These are phyloP conservation scores for Xylaria sp. DNA, from an alignment of 2,329 filamentous ascomycete species.

Conservation along the genomic window DNA sequence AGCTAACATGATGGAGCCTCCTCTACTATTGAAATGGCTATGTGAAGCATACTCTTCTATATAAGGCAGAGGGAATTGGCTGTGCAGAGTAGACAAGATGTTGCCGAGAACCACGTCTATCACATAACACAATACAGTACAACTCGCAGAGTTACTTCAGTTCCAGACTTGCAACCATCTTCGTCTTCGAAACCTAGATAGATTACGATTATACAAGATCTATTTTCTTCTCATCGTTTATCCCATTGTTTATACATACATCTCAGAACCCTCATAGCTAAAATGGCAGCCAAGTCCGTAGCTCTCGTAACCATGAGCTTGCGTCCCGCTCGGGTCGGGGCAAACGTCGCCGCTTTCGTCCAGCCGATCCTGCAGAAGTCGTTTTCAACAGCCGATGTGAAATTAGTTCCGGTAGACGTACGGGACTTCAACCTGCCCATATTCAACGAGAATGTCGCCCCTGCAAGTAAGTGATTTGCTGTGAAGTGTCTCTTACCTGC, in stretches of 20 bases:
- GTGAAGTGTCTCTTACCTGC: not conserved
- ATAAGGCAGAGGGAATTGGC: constrained; percentile 5
- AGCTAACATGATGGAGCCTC: not conserved
- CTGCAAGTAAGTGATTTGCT: constrained; percentile 37
- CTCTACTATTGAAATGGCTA: not conserved
- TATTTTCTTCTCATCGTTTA: not conserved
- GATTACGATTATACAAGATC: not conserved
- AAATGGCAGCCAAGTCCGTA: constrained; percentile 46
- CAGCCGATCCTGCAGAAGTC: constrained; percentile 43
- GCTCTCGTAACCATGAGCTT: constrained; percentile 53
- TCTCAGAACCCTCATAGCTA: not conserved
- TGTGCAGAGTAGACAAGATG: not conserved
- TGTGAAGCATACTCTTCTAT: constrained; percentile 1
- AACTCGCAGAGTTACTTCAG: not conserved
- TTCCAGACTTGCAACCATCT: not conserved
- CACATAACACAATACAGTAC: not conserved
- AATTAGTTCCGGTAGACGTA: constrained; percentile 51
- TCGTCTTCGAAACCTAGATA: not conserved
- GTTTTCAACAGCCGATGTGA: constrained; percentile 36
- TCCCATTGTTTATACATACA: too few relatives aligned
- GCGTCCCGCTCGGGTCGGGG: constrained; percentile 49
- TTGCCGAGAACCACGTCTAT: not conserved
- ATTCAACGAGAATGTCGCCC: constrained; percentile 56
- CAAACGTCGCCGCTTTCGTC: constrained; percentile 50
- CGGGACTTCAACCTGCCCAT: constrained; percentile 56